phyloP scores from a whole-genome alignment of 116 monocot species.

The Trichopus zeylanicus region DNA sequence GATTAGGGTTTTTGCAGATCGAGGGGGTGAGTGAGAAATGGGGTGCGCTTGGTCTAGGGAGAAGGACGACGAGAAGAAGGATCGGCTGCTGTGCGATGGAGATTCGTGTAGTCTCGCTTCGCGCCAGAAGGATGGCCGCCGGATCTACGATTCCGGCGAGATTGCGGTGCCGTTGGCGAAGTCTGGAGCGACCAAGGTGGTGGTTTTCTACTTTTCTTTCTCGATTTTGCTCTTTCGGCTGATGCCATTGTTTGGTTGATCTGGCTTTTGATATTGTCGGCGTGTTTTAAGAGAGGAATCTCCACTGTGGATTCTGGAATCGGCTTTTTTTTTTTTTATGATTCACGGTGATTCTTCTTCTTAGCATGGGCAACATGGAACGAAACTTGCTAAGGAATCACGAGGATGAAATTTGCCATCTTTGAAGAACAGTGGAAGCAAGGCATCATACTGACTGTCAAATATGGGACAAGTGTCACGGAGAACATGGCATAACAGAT shows the following conservation, averaged over 20 bases:
- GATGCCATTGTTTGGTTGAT: neutral
- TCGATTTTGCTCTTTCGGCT: neutral
- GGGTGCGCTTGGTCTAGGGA: slow-evolving; percentile 24
- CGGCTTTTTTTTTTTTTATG: no score
- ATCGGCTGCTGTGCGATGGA: neutral
- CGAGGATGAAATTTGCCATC: no score
- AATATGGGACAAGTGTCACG: no score
- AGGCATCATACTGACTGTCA: no score
- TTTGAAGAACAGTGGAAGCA: no score
- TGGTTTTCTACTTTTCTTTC: neutral
- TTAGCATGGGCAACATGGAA: no score
- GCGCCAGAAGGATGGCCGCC: slow-evolving; percentile 1
- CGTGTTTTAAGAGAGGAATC: neutral
- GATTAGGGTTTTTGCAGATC: neutral
- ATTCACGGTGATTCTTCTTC: no score
- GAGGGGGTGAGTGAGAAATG: slow-evolving; percentile 6
- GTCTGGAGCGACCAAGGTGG: slow-evolving; percentile 15
- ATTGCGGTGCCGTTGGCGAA: slow-evolving; percentile 11
- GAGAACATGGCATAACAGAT: no score
- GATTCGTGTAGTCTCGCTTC: slow-evolving; percentile 1
- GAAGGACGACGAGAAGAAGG: neutral
- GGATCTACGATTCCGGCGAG: slow-evolving; percentile 23
- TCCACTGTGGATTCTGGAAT: no score
- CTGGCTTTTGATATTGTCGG: neutral
- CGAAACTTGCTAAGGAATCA: no score